These are phyloP conservation scores for Globisporangium splendens DNA, from an alignment of 352 stramenopile species.

Conservation along the genomic window DNA sequence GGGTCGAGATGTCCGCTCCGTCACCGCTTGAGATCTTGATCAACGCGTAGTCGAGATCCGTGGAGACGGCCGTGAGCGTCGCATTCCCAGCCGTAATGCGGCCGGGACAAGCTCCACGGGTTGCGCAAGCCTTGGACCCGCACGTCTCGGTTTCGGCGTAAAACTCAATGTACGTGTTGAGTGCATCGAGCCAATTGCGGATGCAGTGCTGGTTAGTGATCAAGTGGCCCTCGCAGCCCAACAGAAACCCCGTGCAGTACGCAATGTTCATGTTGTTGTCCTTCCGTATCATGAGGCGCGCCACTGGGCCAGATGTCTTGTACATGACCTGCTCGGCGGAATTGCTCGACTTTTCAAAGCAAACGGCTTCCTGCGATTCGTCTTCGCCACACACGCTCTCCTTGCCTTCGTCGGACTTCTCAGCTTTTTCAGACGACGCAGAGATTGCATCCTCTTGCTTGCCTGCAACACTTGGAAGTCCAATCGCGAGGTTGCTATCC, in stretches of 20 bases:
- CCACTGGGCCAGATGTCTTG: slow-evolving; percentile 40
- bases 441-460: slow-evolving; percentile 11
- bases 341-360: slow-evolving; percentile 31
- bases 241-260: slow-evolving; percentile 69
- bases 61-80: slow-evolving; percentile 36
- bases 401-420: slow-evolving; percentile 20
- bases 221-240: slow-evolving; percentile 74
- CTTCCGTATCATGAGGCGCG: slow-evolving; percentile 62
- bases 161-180: slow-evolving; percentile 71
- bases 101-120: slow-evolving; percentile 43
- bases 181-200: slow-evolving; percentile 45
- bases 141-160: slow-evolving; percentile 54
- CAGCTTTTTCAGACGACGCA: neutral
- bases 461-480: slow-evolving; percentile 16
- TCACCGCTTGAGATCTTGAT: slow-evolving; percentile 34
- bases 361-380: slow-evolving; percentile 68
- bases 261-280: slow-evolving; percentile 53
- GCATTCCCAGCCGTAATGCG: slow-evolving; percentile 28
- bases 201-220: slow-evolving; percentile 85
- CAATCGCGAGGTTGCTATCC: slow-evolving; percentile 17
- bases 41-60: slow-evolving; percentile 37
- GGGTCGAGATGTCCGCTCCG: slow-evolving; percentile 28
- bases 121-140: slow-evolving; percentile 20
- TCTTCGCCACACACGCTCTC: slow-evolving; percentile 69
- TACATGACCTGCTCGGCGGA: slow-evolving; percentile 31